phyloP scores from a whole-genome alignment of 2,329 filamentous ascomycete genomes.

The Pseudocercospora crystallina region DNA sequence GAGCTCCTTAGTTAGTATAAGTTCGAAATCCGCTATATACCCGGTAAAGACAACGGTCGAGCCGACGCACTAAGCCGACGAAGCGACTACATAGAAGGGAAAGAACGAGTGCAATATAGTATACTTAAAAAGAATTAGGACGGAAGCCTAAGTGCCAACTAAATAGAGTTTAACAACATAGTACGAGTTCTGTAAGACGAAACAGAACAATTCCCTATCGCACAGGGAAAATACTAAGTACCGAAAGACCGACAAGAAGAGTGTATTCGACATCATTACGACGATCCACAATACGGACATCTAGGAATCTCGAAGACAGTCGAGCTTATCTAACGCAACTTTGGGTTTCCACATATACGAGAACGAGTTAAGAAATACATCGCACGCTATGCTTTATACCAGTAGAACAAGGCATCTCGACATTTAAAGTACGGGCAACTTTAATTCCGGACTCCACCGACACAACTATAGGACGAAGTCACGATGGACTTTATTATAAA shows the following conservation, averaged over 20 bases:
- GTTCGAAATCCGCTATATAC: constrained; percentile 19
- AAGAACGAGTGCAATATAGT: constrained; percentile 16
- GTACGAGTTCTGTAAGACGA: no score
- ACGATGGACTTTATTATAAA: constrained; percentile 21
- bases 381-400: not conserved
- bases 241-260: constrained; percentile 6
- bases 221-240: constrained; percentile 13
- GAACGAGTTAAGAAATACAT: no score
- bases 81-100: constrained; percentile 13
- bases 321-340: constrained; percentile 9
- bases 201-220: constrained; percentile 13
- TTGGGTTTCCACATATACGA: no score
- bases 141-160: constrained; percentile 3
- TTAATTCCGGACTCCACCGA: constrained; percentile 10
- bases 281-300: constrained; percentile 9
- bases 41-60: constrained; percentile 15
- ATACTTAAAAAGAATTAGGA: constrained; percentile 10
- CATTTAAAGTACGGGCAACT: constrained; percentile 13
- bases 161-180: no score
- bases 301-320: no score
- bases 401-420: constrained; percentile 10
- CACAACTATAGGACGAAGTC: constrained; percentile 17
- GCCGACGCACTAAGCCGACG: constrained; percentile 16
- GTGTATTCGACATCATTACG: constrained; percentile 18
- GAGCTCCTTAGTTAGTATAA: constrained; percentile 19